Conservation (phyloP, 805 yeast genomes). For the Starmerella stigmatis region DNA sequence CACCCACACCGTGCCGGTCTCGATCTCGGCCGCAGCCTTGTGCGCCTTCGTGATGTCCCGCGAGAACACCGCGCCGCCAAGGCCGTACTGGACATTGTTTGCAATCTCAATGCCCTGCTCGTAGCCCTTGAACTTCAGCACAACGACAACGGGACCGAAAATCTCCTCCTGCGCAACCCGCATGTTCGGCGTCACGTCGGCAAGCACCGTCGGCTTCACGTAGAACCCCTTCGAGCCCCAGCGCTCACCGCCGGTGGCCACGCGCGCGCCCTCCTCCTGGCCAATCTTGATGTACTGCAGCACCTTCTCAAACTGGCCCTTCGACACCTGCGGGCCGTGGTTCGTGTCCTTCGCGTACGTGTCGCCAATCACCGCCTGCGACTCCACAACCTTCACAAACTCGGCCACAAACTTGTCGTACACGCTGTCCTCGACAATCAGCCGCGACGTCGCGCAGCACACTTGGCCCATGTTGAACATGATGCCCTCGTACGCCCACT, state of each 20-base stretch:
- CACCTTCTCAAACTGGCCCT: conserved; percentile 67
- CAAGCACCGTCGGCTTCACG: conserved; percentile 67
- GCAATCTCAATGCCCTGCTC: conserved; percentile 74
- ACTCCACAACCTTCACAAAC: conserved; percentile 42
- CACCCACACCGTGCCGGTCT: conserved; percentile 87
- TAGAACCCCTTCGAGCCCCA: conserved; percentile 45
- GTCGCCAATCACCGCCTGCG: conserved; percentile 55
- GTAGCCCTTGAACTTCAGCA: conserved; percentile 67
- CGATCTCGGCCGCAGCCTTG: conserved; percentile 59
- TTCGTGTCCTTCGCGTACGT: conserved; percentile 68
- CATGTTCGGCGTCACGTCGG: conserved; percentile 66
- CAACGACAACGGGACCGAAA: conserved; percentile 87
- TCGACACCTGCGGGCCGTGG: conserved; percentile 91
- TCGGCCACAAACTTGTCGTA: conserved; percentile 65
- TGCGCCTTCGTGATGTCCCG: conserved; percentile 62
- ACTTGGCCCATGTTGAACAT: conserved; percentile 93
- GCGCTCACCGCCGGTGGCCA: conserved; percentile 77
- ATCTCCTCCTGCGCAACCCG: conserved; percentile 78
- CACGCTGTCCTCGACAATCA: conserved; percentile 74
- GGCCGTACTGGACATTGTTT: conserved; percentile 71
- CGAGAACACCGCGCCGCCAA: conserved; percentile 74
- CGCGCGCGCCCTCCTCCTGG: conserved; percentile 58
- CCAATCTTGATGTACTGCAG: conserved; percentile 68
- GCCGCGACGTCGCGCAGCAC: conserved; percentile 89
- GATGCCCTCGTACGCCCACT: conserved; percentile 69